Percentiles rank a stretch among this genome's conserved stretches.
These are phyloP conservation scores for Pleurotus ostreatus DNA, from an alignment of 768 basidiomycete genomes.

Conservation along the genomic window DNA sequence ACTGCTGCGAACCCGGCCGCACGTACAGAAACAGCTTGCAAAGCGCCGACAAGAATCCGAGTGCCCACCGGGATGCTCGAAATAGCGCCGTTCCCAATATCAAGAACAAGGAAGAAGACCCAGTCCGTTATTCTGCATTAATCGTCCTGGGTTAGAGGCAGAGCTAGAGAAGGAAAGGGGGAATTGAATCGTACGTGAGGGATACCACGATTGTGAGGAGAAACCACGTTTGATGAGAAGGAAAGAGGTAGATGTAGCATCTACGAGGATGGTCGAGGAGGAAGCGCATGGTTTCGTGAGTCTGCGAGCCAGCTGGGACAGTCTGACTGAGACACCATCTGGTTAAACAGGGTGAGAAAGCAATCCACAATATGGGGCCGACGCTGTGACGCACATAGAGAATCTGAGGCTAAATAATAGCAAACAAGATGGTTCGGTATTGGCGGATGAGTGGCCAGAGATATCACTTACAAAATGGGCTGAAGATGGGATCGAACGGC, in stretches of 20 bases:
- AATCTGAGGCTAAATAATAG: constrained; percentile 61
- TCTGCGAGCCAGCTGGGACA: constrained; percentile 52
- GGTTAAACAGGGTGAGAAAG: constrained; percentile 7
- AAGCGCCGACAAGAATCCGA: constrained; percentile 66
- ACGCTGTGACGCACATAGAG: constrained; percentile 56
- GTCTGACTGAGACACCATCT: constrained; percentile 75
- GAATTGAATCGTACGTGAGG: constrained; percentile 55
- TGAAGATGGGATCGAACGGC: constrained; percentile 20
- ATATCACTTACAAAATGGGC: constrained; percentile 77
- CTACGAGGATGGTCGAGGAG: constrained; percentile 92
- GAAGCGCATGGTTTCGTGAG: constrained; percentile 81
- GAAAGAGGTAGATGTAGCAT: constrained; percentile 89
- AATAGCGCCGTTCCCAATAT: constrained; percentile 75
- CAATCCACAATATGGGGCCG: neutral
- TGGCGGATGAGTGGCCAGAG: too few relatives aligned
- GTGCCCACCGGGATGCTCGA: constrained; percentile 67
- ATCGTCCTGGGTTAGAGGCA: neutral
- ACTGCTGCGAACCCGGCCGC: constrained; percentile 85
- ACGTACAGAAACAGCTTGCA: constrained; percentile 80
- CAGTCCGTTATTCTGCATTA: constrained; percentile 69
- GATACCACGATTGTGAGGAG: constrained; percentile 63
- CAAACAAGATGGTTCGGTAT: too few relatives aligned
- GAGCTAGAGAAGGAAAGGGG: neutral
- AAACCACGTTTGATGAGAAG: constrained; percentile 93
- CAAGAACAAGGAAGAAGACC: constrained; percentile 85